Base-by-base conservation (phyloP, 164 flowering plant genomes). In the Liquidambar formosana region DNA sequence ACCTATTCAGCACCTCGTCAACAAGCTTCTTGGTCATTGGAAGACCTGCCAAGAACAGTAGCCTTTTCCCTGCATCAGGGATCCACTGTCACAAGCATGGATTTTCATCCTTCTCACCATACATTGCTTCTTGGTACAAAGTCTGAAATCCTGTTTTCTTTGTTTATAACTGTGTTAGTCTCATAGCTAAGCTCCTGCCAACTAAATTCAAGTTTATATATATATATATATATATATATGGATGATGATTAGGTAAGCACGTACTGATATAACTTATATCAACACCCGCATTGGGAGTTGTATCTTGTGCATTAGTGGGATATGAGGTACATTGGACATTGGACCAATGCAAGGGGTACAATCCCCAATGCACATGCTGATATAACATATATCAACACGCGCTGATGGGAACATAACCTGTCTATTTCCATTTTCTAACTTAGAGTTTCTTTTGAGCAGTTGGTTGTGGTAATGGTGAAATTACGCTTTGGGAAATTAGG, bases 21-120 rank as follows among this genome's bases (percentile, higher is more conserved):
- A 63, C 94, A 85, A 70, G 57, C 85, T 58, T 79, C 90, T 22
- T 86, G 87, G 86, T 88, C 94, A 18, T 49, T 71, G 54, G 98
- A 92, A 65, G 96, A 92, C 78, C 77, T 94, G 75, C 96, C 98
- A 13, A 86, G 85, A 73, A 82, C 78, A 16, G 91, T 92, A 49
- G 90, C 86, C 66, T 73, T 88, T 61, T 77, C 84, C 57, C 56
- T 90, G 74, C 84, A 80, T 76, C 97, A 89, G 66, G 97, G 97
- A 66, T 86, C 94, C 45, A 28, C 79, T 68, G 92, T 90, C 61
- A 86, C 81, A 45, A 92, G 95, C 96, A 81, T 94, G 90, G 98
- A 94, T 76, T 94, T 92, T 68, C 94, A 92, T 81, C 98, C 98
- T 67, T 77, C 88, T 61, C 93, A 85, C 43, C 89, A 82, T 5